Base-by-base conservation (phyloP, 2,329 filamentous ascomycete genomes). In the Venturia aucupariae region DNA sequence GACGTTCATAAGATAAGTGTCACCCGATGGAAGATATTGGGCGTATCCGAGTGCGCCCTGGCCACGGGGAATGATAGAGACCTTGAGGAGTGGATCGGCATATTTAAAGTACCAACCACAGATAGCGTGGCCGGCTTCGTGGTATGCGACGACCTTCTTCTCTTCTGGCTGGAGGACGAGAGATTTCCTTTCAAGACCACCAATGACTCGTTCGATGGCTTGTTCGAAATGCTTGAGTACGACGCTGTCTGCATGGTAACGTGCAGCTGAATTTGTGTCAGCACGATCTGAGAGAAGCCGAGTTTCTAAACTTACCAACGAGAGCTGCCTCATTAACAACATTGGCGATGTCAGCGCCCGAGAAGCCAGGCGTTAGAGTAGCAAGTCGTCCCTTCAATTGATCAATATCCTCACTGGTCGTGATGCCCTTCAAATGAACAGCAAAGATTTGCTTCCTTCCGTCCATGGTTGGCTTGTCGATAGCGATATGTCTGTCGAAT, bases 61-160 rank as follows among this genome's bases (percentile, higher is more conserved):
- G 65, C 93, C 94, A 73, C 94, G 92, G 22, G 94, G 94, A 71
- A 99, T 97, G 77, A 99, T 99, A 65, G 92, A 97, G 55, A 99
- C 94, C 80, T 99, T 99, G 66, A 99, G 87, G 4, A 99, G 85
- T 22, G 94, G 94, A 72, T 99, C 94, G n/a, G 94, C 94, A 75
- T 90, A 92, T 77, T 90, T 86, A 79, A 99, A 90, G 81, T 89
- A 99, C 94, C 94, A 99, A 65, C 94, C 94, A 75, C 94, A 99
- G 75, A 99, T 96, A 68, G 94, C 94, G 76, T 99, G 94, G 65
- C 94, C 94, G 41, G 94, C 94, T 80, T 99, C 94, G 78, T 99
- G 94, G 77, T 99, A 99, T 5, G 94, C 94, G 54, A 97, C 94
- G 17, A 91, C 95, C 74, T 85, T 89, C 84, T 97, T 97, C 81